Percentiles rank a stretch among this genome's conserved stretches.
phyloP scores from a whole-genome alignment of 108 stramenopile genomes.

The Conticribra guillardii region DNA sequence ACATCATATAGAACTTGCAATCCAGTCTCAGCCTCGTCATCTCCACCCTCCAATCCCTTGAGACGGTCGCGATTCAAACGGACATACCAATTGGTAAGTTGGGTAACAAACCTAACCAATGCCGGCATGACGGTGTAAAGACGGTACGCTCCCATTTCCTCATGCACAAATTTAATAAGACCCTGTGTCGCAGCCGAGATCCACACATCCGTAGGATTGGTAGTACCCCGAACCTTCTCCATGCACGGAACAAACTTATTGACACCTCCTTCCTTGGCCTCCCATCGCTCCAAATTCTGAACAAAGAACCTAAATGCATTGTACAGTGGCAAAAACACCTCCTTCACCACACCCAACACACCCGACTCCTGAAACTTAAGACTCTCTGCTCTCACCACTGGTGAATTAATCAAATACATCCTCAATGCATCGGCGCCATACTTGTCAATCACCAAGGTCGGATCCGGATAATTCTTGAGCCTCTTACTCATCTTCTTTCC shows the following conservation, averaged over 20 bases:
- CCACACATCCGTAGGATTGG: conserved; percentile 98
- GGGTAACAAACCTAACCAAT: conserved; percentile 93
- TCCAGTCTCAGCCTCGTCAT: conserved; percentile 82
- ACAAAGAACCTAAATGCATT: conserved; percentile 98
- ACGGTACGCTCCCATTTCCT: conserved; percentile 98
- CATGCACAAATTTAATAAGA: conserved; percentile 96
- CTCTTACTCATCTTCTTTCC: conserved; percentile 99
- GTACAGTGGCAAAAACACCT: conserved; percentile 97
- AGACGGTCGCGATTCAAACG: conserved; percentile 98
- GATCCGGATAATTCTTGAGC: conserved; percentile 98
- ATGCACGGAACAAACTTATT: conserved; percentile 82
- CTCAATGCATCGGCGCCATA: conserved; percentile 99
- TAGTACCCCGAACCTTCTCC: conserved; percentile 79
- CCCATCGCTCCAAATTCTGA: conserved; percentile 91
- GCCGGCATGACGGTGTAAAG: conserved; percentile 99
- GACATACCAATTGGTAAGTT: conserved; percentile 99
- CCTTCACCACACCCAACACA: conserved; percentile 95
- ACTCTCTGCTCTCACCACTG: conserved; percentile 98
- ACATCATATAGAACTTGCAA: conserved; percentile 97
- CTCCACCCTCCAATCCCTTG: conserved; percentile 92
- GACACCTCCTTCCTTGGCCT: conserved; percentile 46
- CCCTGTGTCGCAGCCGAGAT: conserved; percentile 96
- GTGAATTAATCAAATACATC: conserved; percentile 99
- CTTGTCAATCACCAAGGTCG: conserved; percentile 87
- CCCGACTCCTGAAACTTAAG: conserved; percentile 98